phyloP scores from a whole-genome alignment of 768 basidiomycete genomes.

The Podaxis mareebaensis region DNA sequence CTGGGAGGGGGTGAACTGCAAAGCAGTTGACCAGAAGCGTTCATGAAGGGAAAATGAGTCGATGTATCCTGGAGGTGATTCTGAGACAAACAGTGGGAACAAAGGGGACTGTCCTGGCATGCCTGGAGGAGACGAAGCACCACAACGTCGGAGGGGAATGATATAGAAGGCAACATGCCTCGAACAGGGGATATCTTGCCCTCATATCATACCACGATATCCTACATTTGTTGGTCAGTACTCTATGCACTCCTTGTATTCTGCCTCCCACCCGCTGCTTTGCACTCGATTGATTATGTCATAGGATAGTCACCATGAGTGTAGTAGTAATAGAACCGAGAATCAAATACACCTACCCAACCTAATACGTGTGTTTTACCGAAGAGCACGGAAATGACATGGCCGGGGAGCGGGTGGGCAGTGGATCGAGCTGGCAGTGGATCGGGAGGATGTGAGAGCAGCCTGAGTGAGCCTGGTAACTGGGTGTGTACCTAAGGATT shows the following conservation, averaged over 20 bases:
- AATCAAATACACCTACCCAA: too few species aligned
- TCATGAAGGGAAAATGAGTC: conserved; percentile 14
- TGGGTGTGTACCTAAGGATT: neutral
- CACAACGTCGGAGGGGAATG: conserved; percentile 34
- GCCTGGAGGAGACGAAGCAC: conserved; percentile 39
- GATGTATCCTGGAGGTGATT: conserved; percentile 59
- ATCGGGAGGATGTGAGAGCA: conserved; percentile 85
- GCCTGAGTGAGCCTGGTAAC: conserved; percentile 50
- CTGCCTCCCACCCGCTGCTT: too few species aligned
- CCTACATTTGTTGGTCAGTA: too few species aligned
- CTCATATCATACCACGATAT: too few species aligned
- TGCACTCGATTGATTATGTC: too few species aligned
- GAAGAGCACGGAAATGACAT: too few species aligned
- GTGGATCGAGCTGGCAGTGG: conserved; percentile 94
- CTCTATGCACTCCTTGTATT: too few species aligned
- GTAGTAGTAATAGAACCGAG: too few species aligned
- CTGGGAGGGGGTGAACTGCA: conserved; percentile 53
- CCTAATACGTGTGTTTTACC: too few species aligned
- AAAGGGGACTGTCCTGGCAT: conserved; percentile 46
- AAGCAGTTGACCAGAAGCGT: conserved; percentile 20
- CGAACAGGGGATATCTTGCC: conserved; percentile 27
- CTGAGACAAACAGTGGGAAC: conserved; percentile 54
- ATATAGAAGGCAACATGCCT: conserved; percentile 33
- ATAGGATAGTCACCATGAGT: too few species aligned
- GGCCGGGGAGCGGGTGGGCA: conserved; percentile 51